Percentiles rank a stretch among this genome's conserved stretches.
These are phyloP conservation scores for Styphnolobium japonicum DNA, from an alignment of 306 rosid genomes.

Conservation along the genomic window DNA sequence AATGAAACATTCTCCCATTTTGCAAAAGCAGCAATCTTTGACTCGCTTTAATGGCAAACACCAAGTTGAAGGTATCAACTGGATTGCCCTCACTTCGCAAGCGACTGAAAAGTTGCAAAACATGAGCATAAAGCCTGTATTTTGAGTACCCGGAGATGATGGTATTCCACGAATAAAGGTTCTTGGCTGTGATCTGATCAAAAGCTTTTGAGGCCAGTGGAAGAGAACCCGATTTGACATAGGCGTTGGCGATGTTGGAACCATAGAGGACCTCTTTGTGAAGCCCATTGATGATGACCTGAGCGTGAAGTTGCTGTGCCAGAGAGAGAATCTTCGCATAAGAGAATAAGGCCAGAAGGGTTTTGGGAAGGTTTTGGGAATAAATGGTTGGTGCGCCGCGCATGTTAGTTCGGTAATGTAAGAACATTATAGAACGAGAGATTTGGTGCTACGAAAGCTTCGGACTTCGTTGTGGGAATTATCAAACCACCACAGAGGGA, in stretches of 20 bases:
- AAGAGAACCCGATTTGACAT: slow-evolving; percentile 23
- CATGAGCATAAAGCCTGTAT: neutral
- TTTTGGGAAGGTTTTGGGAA: neutral
- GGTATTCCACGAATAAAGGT: slow-evolving; percentile 25
- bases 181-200: neutral
- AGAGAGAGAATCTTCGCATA: neutral
- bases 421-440: neutral
- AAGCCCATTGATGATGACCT: neutral
- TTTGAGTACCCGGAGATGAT: slow-evolving; percentile 19
- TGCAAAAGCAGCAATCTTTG: neutral
- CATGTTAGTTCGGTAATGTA: neutral
- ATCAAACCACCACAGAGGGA: neutral
- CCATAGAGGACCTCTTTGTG: slow-evolving; percentile 1
- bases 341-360: neutral
- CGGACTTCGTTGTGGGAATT: neutral
- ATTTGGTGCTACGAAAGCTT: neutral
- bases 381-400: neutral
- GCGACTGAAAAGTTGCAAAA: neutral
- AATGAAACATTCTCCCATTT: slow-evolving; percentile 20
- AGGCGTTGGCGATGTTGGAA: slow-evolving; percentile 17
- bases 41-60: slow-evolving; percentile 12
- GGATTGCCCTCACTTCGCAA: slow-evolving; percentile 2
- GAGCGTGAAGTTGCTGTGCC: slow-evolving; percentile 14
- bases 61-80: slow-evolving; percentile 21
- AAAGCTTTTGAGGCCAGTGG: slow-evolving; percentile 15